Evolutionary conservation across 2,329 filamentous ascomycete genomes (phyloP), one percentile per base, ranked within the genome.

Genomic region (Bipolaris bicolor): DNA sequence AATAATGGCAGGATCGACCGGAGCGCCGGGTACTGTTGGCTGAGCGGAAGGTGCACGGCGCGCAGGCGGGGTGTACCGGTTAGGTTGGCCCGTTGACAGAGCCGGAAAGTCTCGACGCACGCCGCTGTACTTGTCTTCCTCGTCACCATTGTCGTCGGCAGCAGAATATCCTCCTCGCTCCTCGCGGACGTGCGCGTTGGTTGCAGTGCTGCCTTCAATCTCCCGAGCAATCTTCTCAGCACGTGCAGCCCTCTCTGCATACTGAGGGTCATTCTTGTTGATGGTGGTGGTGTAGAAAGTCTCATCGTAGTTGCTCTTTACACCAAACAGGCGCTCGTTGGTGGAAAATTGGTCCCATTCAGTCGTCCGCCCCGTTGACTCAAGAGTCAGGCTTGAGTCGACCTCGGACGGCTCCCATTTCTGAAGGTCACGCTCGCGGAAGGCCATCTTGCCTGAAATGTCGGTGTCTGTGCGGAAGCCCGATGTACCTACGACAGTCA

Each of bases 91-190:
- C 55, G 82, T 83, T 26, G 80, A 75, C 31, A 96, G 81, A n/a
- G 89, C 84, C 5, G 89, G 85, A 67, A 90, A 90, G 53, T 81
- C 79, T 63, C 94, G 88, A 61, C 89, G 89, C 53, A 99, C 95
- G 73, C 94, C 94, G 72, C 93, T 97, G 79, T 98, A 98, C 87
- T 95, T 97, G 73, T 96, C 93, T 79, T 99, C 95, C 77, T 99
- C 95, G 63, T 97, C 91, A 41, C 84, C 77, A 26, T 86, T 88
- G 56, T 85, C 87, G 49, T 88, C 87, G 50, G 89, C 85, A 37
- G 86, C 83, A 9, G 83, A 81, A 11, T 83, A 84, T n/a, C 86
- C 81, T 50, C 92, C 85, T 71, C 93, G 88, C 80, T 99, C 95
- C 77, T 98, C 95, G 3, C 91, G 90, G 56, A 97, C 86, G 72